Evolutionary conservation across 140 eudicot genomes (phyloP).

Genomic region (Senecio squalidus): DNA sequence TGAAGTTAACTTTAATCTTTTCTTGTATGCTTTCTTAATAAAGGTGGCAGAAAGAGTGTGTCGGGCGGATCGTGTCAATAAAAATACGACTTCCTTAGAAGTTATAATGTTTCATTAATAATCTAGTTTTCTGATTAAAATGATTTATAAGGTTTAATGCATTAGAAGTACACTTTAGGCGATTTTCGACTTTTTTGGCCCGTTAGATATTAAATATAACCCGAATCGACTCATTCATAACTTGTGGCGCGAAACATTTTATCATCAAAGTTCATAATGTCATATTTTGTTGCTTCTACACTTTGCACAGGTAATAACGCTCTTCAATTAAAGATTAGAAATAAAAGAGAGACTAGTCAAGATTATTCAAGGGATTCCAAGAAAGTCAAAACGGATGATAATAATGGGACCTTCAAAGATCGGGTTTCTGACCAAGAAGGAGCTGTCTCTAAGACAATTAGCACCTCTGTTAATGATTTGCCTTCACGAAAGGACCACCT

Average conservation of each 20-base stretch:
- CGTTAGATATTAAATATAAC: neutral
- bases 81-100: too few species aligned
- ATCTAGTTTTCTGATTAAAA: neutral
- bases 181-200: too few species aligned
- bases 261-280: too few species aligned
- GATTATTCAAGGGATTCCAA: conserved; percentile 55
- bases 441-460: conserved; percentile 33
- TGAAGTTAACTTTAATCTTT: neutral
- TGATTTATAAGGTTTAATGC: neutral
- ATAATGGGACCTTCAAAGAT: conserved; percentile 27
- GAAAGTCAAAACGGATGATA: conserved; percentile 45
- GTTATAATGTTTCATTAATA: neutral
- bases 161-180: neutral
- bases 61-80: too few species aligned
- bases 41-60: too few species aligned
- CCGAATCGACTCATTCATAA: neutral
- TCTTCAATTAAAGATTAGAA: conserved; percentile 35
- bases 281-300: neutral
- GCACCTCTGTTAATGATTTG: conserved; percentile 32
- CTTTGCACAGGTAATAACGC: conserved; percentile 51
- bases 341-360: conserved; percentile 55
- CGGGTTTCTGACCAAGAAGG: conserved; percentile 43
- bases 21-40: neutral
- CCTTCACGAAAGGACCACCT: conserved; percentile 35
- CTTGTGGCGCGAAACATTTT: too few species aligned